Percentiles rank a stretch among this genome's conserved stretches.
Evolutionary conservation across 176 grass and related monocot genomes (phyloP).

Genomic region (Aechmea fasciata): DNA sequence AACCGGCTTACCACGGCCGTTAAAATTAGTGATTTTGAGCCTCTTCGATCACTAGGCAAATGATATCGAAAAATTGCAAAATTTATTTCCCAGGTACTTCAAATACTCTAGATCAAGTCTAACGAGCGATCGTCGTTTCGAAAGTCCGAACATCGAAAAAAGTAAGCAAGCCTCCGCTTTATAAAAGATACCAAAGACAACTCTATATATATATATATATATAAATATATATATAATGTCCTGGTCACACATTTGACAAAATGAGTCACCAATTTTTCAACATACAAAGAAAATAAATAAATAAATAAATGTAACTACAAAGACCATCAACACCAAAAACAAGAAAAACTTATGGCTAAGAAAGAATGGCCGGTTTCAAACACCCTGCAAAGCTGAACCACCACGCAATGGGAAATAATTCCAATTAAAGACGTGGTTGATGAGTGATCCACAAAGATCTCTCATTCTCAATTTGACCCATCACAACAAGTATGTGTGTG

Average conservation of each 20-base stretch:
- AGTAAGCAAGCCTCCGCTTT: too few relatives aligned
- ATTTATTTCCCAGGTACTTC: too few relatives aligned
- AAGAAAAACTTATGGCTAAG: constrained; percentile 11
- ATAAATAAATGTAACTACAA: background rate
- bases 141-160: too few relatives aligned
- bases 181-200: too few relatives aligned
- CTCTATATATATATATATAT: background rate
- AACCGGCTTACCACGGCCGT: too few relatives aligned
- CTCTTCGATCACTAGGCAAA: too few relatives aligned
- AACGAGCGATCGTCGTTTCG: too few relatives aligned
- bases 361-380: constrained; percentile 20
- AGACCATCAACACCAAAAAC: background rate
- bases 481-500: background rate
- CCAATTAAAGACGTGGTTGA: constrained; percentile 1
- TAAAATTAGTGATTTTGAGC: too few relatives aligned
- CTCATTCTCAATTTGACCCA: constrained; percentile 10
- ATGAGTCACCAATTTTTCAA: background rate
- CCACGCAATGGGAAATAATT: constrained; percentile 3
- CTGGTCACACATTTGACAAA: background rate
- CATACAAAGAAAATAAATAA: background rate
- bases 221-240: background rate
- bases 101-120: too few relatives aligned
- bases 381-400: background rate
- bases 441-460: background rate
- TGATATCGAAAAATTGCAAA: too few relatives aligned